Conservation (phyloP, 192 early-diverging fungal species). For the Rhizoclosmatium globosum region DNA sequence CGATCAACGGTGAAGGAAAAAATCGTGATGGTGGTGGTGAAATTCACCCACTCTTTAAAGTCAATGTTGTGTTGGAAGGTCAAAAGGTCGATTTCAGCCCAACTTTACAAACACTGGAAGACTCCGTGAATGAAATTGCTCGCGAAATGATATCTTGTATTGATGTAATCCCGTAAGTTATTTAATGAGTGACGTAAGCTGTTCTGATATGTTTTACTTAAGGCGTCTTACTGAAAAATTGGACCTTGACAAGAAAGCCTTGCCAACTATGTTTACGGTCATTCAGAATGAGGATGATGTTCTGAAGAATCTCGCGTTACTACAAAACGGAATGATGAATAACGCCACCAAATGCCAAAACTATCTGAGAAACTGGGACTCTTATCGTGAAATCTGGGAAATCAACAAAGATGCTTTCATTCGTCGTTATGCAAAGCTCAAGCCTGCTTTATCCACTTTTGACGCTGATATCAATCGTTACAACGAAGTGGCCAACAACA, state of each 20-base stretch:
- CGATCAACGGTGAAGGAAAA: constrained; percentile 73
- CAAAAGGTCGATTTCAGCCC: constrained; percentile 71
- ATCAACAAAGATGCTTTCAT: constrained; percentile 78
- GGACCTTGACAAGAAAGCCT: constrained; percentile 27
- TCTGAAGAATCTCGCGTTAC: constrained; percentile 63
- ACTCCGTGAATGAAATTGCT: constrained; percentile 62
- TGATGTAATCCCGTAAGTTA: constrained; percentile 51
- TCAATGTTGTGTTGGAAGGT: constrained; percentile 66
- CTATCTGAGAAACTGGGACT: constrained; percentile 71
- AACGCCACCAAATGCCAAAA: constrained; percentile 67
- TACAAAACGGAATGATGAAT: constrained; percentile 67
- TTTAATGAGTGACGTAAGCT: constrained; percentile 4
- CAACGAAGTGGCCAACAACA: constrained; percentile 75
- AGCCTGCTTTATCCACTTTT: constrained; percentile 70
- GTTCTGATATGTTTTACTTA: constrained; percentile 48
- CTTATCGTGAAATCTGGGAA: constrained; percentile 75
- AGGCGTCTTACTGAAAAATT: constrained; percentile 28
- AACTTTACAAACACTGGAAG: constrained; percentile 58
- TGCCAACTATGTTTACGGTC: constrained; percentile 58
- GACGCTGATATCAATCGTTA: constrained; percentile 74
- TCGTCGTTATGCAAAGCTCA: constrained; percentile 69
- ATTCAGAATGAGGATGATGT: constrained; percentile 67
- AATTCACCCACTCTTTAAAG: constrained; percentile 71
- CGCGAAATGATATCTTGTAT: constrained; percentile 69
- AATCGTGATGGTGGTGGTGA: constrained; percentile 59